Evolutionary conservation across 176 grass and related monocot genomes (phyloP), one percentile per base, ranked within the genome.

Genomic region (Carex cristatella): DNA sequence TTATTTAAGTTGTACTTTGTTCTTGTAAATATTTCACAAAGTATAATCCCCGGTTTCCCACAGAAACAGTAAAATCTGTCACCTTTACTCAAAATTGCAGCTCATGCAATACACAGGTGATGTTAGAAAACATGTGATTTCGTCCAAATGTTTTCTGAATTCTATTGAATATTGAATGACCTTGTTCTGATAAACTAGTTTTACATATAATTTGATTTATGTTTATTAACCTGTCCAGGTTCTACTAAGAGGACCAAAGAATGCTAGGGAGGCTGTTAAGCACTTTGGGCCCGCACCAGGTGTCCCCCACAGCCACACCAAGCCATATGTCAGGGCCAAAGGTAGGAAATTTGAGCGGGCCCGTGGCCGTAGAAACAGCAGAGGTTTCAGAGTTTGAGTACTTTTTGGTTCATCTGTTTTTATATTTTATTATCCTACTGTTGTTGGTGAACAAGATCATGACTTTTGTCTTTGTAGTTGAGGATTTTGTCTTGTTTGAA

Each of bases 281-380:
- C 88, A 94, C 81, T 94, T 94, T 33, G 93, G 92, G 16, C 81
- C 86, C 18, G 93, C 93, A 0, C 90, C 88, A 79, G 93, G 93
- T 83, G 93, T 94, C 11, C 90, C 93, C 0, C 93, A 92, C 86
- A 94, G 90, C 69, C 88, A 94, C 71, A 92, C 90, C 53, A 94
- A 94, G 86, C 92, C 92, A 16, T 88, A 94, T 0, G 86, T 90
- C 40, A 85, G 90, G 62, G 81, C 93, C 0, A 94, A 94, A 88
- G 93, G 92, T 60, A 94, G 92, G 86, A 94, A 94, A 57, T 92
- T 94, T 88, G 93, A 94, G 90, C 92, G 84, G 86, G 93, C 93
- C 31, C 88, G 90, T 85, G 93, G 93, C 28, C 86, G 84, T 79
- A 92, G 93, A 85, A 94, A 94, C 88, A 94, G 90, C 88, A 92